Conservation (phyloP, 2,329 filamentous ascomycete genomes). For the Fusarium duplospermum region DNA sequence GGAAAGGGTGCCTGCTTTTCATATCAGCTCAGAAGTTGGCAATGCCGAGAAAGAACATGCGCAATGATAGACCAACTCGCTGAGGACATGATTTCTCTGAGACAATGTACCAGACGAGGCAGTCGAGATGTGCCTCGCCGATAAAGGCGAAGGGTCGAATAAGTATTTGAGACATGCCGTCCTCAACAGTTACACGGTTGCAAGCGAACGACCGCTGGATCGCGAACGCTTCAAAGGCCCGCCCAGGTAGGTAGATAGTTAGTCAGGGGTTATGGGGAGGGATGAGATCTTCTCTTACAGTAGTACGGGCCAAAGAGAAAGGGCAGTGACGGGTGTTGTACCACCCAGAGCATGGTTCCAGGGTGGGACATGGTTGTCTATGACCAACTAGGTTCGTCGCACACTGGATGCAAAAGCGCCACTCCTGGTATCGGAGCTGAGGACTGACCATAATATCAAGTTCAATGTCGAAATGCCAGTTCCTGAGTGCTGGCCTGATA, state of each 20-base stretch:
- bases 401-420: constrained; percentile 6
- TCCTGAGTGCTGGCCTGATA: not conserved
- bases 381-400: constrained; percentile 28
- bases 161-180: constrained; percentile 48
- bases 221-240: constrained; percentile 38
- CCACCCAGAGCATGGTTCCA: constrained; percentile 34
- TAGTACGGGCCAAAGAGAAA: constrained; percentile 47
- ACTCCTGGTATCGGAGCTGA: not conserved
- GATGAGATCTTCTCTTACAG: constrained; percentile 49
- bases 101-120: constrained; percentile 39
- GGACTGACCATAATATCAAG: not conserved
- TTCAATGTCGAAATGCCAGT: not conserved
- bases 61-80: constrained; percentile 6
- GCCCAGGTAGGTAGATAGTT: constrained; percentile 14
- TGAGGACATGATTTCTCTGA: constrained; percentile 40
- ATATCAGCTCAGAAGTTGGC: constrained; percentile 28
- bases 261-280: constrained; percentile 11
- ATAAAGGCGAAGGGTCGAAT: constrained; percentile 41
- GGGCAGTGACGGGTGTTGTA: constrained; percentile 54
- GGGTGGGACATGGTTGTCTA: constrained; percentile 32
- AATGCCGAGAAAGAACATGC: not conserved
- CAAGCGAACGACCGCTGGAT: constrained; percentile 33
- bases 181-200: constrained; percentile 40
- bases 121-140: constrained; percentile 29
- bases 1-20: constrained; percentile 27